phyloP scores from a whole-genome alignment of 768 basidiomycete genomes.

The Dendrothele bispora region DNA sequence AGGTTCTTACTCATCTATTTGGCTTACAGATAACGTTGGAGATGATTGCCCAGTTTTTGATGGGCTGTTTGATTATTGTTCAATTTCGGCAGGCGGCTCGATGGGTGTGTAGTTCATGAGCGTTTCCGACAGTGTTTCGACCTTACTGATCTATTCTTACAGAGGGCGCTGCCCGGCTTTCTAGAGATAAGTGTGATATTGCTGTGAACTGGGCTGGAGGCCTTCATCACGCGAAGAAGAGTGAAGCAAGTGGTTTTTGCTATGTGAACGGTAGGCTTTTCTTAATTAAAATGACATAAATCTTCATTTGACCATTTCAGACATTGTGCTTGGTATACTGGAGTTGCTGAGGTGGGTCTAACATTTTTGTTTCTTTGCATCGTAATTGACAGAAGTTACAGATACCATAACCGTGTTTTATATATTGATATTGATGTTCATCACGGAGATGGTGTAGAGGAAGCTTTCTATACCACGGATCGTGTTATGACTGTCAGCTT shows the following conservation, averaged over 20 bases:
- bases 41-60: conserved; percentile 99
- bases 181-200: conserved; percentile 97
- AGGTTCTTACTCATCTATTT: conserved; percentile 1
- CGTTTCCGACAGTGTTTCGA: not conserved
- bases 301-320: conserved; percentile 40
- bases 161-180: conserved; percentile 97
- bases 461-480: conserved; percentile 98
- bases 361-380: not conserved
- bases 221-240: conserved; percentile 98
- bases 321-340: conserved; percentile 95
- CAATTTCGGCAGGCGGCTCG: conserved; percentile 98
- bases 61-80: conserved; percentile 97
- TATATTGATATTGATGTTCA: conserved; percentile 99
- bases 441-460: conserved; percentile 98
- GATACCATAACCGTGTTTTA: conserved; percentile 91
- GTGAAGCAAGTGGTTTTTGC: conserved; percentile 98
- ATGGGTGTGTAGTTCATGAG: conserved; percentile 98
- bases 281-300: not conserved
- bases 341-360: conserved; percentile 77
- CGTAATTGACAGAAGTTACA: conserved; percentile 22
- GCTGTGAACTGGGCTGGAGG: conserved; percentile 99
- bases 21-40: conserved; percentile 82
- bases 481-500: conserved; percentile 98
- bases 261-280: conserved; percentile 85
- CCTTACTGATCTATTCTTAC: conserved; percentile 1